Conservation (phyloP, 176 grass and related monocot genomes). For the Microstegium vimineum region DNA sequence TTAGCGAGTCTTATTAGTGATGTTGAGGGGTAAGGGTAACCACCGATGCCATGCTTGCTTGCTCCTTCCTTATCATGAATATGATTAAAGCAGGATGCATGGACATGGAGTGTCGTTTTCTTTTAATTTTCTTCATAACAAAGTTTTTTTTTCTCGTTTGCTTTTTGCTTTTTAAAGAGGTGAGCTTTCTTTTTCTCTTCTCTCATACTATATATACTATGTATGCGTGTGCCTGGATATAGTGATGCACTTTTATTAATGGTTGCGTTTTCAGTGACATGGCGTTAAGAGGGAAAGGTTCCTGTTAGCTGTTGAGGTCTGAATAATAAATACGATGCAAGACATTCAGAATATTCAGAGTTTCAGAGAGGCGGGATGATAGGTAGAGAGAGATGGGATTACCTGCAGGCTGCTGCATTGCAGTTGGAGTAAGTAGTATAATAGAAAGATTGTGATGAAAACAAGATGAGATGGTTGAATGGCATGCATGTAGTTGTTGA, state of each 20-base stretch:
- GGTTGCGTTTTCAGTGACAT: slow-evolving; percentile 12
- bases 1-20: background rate
- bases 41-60: slow-evolving; percentile 12
- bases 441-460: background rate
- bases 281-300: slow-evolving; percentile 18
- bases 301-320: background rate
- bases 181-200: background rate
- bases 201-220: too few relatives aligned
- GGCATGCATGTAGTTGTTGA: background rate
- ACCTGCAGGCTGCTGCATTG: background rate
- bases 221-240: background rate
- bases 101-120: background rate
- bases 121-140: background rate
- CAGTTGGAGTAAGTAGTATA: background rate
- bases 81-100: slow-evolving; percentile 24
- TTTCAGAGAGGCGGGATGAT: background rate
- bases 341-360: background rate
- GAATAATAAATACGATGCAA: background rate
- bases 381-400: background rate
- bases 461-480: background rate
- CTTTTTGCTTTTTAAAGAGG: slow-evolving; percentile 24
- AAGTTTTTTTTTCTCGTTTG: background rate
- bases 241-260: slow-evolving; percentile 11
- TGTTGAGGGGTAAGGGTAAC: background rate
- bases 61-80: background rate